Evolutionary conservation across 768 basidiomycete genomes (phyloP).

Genomic region (Pluteus cervinus): DNA sequence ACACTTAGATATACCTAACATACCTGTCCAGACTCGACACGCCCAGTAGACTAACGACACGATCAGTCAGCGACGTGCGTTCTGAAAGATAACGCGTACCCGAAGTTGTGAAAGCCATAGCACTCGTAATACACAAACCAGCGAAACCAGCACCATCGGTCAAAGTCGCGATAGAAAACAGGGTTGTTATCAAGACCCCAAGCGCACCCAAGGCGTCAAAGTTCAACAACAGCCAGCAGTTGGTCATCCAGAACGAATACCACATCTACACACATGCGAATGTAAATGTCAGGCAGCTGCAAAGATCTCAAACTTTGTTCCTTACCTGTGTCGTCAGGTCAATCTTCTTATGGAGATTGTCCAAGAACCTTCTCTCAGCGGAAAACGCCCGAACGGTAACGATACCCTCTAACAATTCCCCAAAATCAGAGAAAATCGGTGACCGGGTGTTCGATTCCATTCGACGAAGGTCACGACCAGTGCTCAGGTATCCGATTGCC

Average conservation of each 20-base stretch:
- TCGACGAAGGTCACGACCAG: conserved; percentile 77
- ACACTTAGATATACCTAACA: background rate
- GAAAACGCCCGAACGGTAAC: conserved; percentile 91
- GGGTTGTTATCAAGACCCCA: conserved; percentile 66
- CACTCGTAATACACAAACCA: conserved; percentile 72
- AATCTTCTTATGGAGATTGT: conserved; percentile 66
- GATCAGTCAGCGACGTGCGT: background rate
- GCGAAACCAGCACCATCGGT: conserved; percentile 53
- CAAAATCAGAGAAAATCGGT: conserved; percentile 80
- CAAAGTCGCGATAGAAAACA: conserved; percentile 67
- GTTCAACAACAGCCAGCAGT: conserved; percentile 77
- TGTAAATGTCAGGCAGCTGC: background rate
- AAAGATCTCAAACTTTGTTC: conserved; percentile 2
- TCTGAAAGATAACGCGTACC: conserved; percentile 15
- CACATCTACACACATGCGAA: conserved; percentile 50
- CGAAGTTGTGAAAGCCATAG: conserved; percentile 44
- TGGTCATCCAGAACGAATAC: conserved; percentile 89
- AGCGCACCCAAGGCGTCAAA: conserved; percentile 76
- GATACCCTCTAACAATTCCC: conserved; percentile 80
- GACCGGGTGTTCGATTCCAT: conserved; percentile 89
- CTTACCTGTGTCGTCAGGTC: conserved; percentile 74
- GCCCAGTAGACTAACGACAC: conserved; percentile 39
- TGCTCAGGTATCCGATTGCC: conserved; percentile 69
- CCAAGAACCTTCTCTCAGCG: conserved; percentile 71
- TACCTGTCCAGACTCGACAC: conserved; percentile 43